Conservation (phyloP, 176 grass and related monocot genomes). For the Tillandsia leiboldiana region DNA sequence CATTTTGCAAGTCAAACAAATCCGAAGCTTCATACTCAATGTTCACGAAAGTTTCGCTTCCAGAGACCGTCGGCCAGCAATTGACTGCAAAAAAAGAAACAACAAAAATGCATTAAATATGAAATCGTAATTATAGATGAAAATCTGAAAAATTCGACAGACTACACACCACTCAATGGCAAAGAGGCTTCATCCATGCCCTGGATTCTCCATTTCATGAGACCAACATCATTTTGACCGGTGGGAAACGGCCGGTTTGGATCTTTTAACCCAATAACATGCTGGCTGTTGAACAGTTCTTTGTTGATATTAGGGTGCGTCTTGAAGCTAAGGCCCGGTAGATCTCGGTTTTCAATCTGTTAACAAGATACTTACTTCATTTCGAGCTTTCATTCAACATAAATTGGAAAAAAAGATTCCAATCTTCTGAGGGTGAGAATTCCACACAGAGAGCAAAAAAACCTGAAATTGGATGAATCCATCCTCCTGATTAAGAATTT, state of each 20-base stretch:
- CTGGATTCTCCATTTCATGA: conserved; percentile 94
- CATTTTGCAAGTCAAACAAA: conserved; percentile 73
- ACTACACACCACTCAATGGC: conserved; percentile 53
- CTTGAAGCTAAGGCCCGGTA: conserved; percentile 76
- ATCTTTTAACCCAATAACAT: conserved; percentile 75
- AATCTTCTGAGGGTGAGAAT: background rate
- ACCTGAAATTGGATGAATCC: conserved; percentile 85
- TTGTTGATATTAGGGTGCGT: conserved; percentile 76
- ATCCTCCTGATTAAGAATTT: conserved; percentile 71
- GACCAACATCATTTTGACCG: conserved; percentile 81
- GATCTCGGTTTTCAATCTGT: conserved; percentile 70
- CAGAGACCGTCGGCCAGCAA: conserved; percentile 76
- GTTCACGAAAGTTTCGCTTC: conserved; percentile 70
- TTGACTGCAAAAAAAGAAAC: conserved; percentile 40
- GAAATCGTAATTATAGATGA: background rate
- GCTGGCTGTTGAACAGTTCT: conserved; percentile 66
- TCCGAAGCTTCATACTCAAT: conserved; percentile 86
- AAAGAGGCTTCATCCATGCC: conserved; percentile 60
- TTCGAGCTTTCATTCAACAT: too few species aligned
- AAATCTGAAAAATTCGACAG: background rate
- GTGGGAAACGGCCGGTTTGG: conserved; percentile 74
- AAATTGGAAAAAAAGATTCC: too few species aligned
- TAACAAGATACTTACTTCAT: conserved; percentile 11
- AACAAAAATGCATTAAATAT: background rate
- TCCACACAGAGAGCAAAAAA: background rate